Conservation (phyloP, 2,329 filamentous ascomycete species). For the Monosporascus cannonballus region DNA sequence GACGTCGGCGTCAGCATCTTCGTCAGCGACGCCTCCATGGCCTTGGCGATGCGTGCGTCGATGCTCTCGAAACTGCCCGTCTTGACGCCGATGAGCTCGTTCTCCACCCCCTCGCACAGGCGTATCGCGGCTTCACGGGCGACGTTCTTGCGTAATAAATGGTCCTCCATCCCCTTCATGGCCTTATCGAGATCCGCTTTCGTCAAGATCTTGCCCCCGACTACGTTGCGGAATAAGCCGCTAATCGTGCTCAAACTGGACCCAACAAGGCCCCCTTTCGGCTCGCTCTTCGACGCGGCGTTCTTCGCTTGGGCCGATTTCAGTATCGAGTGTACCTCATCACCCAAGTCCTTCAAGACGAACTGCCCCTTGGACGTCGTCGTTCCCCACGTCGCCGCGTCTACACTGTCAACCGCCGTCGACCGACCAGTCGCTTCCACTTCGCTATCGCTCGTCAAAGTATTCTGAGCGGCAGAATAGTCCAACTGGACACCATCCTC, state of each 20-base stretch:
- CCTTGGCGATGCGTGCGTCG: conserved; percentile 73
- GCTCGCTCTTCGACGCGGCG: conserved; percentile 35
- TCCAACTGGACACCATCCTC: conserved; percentile 76
- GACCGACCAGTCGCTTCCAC: conserved; percentile 42
- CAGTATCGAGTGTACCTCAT: conserved; percentile 87
- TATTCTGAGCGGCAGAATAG: conserved; percentile 65
- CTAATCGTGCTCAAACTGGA: conserved; percentile 77
- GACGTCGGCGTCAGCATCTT: conserved; percentile 96
- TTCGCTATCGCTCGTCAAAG: conserved; percentile 47
- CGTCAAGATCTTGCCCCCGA: conserved; percentile 88
- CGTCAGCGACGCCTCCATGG: conserved; percentile 86
- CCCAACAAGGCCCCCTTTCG: conserved; percentile 63
- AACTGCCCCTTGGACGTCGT: conserved; percentile 86
- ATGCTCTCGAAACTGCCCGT: conserved; percentile 89
- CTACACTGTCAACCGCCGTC: conserved; percentile 65
- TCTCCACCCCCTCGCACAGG: conserved; percentile 84
- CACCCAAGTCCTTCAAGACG: conserved; percentile 84
- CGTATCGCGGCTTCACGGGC: conserved; percentile 89
- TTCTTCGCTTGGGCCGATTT: conserved; percentile 68
- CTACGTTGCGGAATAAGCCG: conserved; percentile 87
- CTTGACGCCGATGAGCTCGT: conserved; percentile 83
- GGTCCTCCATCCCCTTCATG: conserved; percentile 93
- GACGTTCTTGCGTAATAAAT: conserved; percentile 91
- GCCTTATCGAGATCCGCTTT: conserved; percentile 86
- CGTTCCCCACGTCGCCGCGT: conserved; percentile 76